Conservation (phyloP, 306 rosid genomes). For the Luffa aegyptiaca region DNA sequence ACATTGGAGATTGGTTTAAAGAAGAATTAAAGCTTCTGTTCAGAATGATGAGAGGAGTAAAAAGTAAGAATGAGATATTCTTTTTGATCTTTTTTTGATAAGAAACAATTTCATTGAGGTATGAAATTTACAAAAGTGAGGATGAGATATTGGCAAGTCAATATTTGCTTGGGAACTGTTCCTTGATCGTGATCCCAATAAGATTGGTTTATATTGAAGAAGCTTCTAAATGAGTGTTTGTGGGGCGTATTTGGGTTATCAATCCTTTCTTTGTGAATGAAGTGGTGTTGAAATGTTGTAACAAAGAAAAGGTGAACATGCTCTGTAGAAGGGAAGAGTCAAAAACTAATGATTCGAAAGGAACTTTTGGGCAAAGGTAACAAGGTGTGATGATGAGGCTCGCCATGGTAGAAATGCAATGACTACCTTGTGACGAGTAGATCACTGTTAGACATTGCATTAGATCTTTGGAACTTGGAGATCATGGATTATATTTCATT, state of each 20-base stretch:
- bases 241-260: too few relatives aligned
- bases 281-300: neutral
- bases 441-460: neutral
- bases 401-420: neutral
- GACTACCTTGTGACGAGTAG: neutral
- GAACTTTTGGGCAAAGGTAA: neutral
- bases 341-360: neutral
- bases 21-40: neutral
- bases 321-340: neutral
- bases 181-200: neutral
- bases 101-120: too few relatives aligned
- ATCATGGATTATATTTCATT: neutral
- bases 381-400: neutral
- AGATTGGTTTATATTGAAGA: neutral
- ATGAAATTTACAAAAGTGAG: too few relatives aligned
- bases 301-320: neutral
- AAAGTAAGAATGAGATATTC: too few relatives aligned
- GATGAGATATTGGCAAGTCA: neutral
- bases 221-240: neutral
- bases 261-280: neutral
- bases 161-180: neutral
- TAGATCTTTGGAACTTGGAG: conserved; percentile 1
- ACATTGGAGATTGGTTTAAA: neutral
- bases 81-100: too few relatives aligned
- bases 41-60: neutral